Evolutionary conservation across 192 early-diverging fungal genomes (phyloP).

Genomic region (Entomortierella lignicola): DNA sequence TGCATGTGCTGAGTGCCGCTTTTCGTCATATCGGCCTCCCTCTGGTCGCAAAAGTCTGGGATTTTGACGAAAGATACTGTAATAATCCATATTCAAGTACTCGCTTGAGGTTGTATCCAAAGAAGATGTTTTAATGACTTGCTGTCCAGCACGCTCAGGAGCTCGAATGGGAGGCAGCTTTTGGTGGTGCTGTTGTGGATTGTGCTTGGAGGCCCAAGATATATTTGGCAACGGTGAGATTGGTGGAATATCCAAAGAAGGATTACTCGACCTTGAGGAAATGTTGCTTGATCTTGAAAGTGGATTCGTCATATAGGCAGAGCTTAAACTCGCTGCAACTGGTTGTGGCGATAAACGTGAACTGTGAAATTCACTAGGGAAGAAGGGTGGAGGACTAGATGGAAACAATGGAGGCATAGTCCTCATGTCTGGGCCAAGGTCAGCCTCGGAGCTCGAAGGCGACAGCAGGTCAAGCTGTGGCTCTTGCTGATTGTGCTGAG

Average conservation of each 20-base stretch:
- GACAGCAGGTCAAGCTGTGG: slow-evolving; percentile 8
- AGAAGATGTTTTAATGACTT: slow-evolving; percentile 25
- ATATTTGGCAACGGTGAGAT: slow-evolving; percentile 3
- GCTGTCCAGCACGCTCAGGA: slow-evolving; percentile 33
- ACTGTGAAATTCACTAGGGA: not conserved
- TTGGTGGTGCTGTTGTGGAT: slow-evolving; percentile 17
- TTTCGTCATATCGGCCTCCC: slow-evolving; percentile 31
- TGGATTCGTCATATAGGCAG: slow-evolving; percentile 2
- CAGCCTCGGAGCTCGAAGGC: slow-evolving; percentile 14
- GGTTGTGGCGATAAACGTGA: not conserved
- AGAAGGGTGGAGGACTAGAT: slow-evolving; percentile 15
- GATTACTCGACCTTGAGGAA: not conserved
- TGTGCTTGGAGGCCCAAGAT: slow-evolving; percentile 24
- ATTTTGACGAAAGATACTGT: slow-evolving; percentile 33
- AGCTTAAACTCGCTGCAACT: not conserved
- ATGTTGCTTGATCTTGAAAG: slow-evolving; percentile 9
- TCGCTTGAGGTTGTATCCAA: slow-evolving; percentile 24
- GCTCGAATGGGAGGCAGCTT: slow-evolving; percentile 30
- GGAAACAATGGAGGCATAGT: slow-evolving; percentile 21
- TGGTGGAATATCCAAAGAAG: not conserved
- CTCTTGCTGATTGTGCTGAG: slow-evolving; percentile 4
- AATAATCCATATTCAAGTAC: slow-evolving; percentile 44
- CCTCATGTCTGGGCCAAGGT: slow-evolving; percentile 8
- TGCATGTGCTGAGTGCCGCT: not conserved
- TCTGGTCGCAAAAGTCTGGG: slow-evolving; percentile 37